phyloP scores from a whole-genome alignment of 192 early-diverging fungal species.

The Spizellomyces punctatus region DNA sequence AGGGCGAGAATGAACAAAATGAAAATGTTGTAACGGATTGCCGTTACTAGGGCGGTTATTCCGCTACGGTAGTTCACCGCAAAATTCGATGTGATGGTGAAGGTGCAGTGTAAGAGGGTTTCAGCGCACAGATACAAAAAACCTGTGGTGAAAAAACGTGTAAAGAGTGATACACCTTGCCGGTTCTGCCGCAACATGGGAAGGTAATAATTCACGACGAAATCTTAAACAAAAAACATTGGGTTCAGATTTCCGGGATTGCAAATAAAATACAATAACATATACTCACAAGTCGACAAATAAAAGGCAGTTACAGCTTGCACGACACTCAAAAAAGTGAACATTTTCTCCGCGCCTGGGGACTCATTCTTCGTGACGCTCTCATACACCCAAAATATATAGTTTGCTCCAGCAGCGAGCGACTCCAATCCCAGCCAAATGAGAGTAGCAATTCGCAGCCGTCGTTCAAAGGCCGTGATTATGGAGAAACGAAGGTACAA shows the following conservation, averaged over 20 bases:
- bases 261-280: neutral
- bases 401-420: slow-evolving; percentile 4
- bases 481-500: slow-evolving; percentile 27
- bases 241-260: neutral
- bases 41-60: slow-evolving; percentile 13
- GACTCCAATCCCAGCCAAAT: slow-evolving; percentile 16
- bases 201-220: slow-evolving; percentile 15
- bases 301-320: slow-evolving; percentile 16
- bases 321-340: slow-evolving; percentile 10
- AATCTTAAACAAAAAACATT: neutral
- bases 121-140: slow-evolving; percentile 19
- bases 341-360: slow-evolving; percentile 6
- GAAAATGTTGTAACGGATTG: slow-evolving; percentile 15
- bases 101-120: slow-evolving; percentile 18
- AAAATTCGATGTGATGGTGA: slow-evolving; percentile 3
- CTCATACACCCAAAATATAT: slow-evolving; percentile 14
- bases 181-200: slow-evolving; percentile 5
- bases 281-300: slow-evolving; percentile 1
- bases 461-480: slow-evolving; percentile 2
- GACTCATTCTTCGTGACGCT: neutral
- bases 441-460: neutral
- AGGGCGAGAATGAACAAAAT: slow-evolving; percentile 24
- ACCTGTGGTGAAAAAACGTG: slow-evolving; percentile 12
- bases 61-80: slow-evolving; percentile 7
- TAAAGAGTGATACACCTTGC: no score